These are phyloP conservation scores for Phaeophleospora eucalypticola DNA, from an alignment of 2,329 filamentous ascomycete species.

Conservation along the genomic window DNA sequence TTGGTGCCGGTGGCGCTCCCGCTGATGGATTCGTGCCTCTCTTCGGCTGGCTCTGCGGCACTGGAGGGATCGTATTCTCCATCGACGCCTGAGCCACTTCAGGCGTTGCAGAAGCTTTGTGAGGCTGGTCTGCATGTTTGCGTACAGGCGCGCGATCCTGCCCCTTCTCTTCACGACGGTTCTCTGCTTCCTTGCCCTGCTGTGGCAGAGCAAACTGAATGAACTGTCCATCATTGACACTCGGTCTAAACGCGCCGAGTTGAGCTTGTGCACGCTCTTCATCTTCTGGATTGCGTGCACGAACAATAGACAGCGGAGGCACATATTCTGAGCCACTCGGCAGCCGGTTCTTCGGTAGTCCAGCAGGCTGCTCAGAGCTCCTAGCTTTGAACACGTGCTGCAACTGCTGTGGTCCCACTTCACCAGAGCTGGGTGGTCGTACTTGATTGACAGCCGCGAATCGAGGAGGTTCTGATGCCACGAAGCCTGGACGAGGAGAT, in stretches of 20 bases:
- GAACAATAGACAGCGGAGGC: not conserved
- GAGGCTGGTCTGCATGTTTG: not conserved
- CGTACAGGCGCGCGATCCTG: not conserved
- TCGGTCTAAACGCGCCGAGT: not conserved
- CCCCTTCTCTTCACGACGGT: not conserved
- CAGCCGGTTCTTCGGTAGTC: not conserved
- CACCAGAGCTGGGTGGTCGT: not conserved
- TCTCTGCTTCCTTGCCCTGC: not conserved
- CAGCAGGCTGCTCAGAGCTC: not conserved
- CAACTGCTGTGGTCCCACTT: not conserved
- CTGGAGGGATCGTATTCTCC: too few species aligned
- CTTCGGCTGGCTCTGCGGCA: not conserved
- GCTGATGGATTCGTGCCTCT: not conserved
- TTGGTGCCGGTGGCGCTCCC: not conserved
- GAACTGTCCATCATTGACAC: not conserved
- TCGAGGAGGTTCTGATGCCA: not conserved
- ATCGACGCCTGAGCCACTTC: not conserved
- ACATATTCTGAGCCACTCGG: not conserved
- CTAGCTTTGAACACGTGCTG: not conserved
- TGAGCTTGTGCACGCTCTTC: not conserved
- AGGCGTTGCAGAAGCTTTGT: not conserved
- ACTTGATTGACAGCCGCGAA: not conserved
- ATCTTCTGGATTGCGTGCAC: not conserved
- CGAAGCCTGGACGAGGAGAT: not conserved
- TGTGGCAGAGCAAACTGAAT: not conserved